These are phyloP conservation scores for Hypoxylon intermedium DNA, from an alignment of 495 filamentous ascomycete species.

Conservation along the genomic window DNA sequence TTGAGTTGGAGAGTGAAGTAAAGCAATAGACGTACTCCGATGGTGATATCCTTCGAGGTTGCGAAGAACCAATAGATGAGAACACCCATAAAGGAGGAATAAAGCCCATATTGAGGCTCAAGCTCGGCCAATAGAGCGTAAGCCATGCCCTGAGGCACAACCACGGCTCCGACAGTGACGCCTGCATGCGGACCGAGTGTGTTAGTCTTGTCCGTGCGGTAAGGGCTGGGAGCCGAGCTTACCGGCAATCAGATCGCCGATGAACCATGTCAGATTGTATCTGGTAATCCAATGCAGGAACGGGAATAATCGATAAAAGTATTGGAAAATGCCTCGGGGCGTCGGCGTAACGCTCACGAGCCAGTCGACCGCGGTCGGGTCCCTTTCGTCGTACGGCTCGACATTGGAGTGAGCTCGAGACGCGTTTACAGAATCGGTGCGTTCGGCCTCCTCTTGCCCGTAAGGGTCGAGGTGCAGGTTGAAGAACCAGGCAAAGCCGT, in stretches of 20 bases:
- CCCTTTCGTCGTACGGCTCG: conserved; percentile 29
- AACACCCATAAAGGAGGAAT: conserved; percentile 72
- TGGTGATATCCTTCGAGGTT: conserved; percentile 73
- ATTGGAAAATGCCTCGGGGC: conserved; percentile 23
- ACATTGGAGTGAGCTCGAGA: conserved; percentile 30
- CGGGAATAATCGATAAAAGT: conserved; percentile 44
- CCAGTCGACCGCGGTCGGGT: conserved; percentile 29
- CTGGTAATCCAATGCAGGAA: conserved; percentile 60
- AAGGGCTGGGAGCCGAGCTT: conserved; percentile 21
- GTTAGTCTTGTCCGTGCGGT: conserved; percentile 26
- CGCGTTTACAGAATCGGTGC: conserved; percentile 23
- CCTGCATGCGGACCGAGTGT: conserved; percentile 44
- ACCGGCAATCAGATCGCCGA: conserved; percentile 57
- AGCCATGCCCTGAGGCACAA: conserved; percentile 70
- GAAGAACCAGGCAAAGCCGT: conserved; percentile 38
- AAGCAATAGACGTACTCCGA: conserved; percentile 59
- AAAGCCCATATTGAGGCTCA: conserved; percentile 65
- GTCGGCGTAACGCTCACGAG: conserved; percentile 31
- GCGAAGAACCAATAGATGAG: conserved; percentile 73
- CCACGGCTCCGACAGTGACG: conserved; percentile 52
- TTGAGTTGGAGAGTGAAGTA: neutral
- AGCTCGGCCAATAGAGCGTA: conserved; percentile 67
- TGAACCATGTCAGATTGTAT: conserved; percentile 59
- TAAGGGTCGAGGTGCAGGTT: conserved; percentile 36
- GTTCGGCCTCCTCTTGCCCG: conserved; percentile 24